Percentiles rank a stretch among this genome's conserved stretches.
These are phyloP conservation scores for Populus hybrid DNA, from an alignment of 441 rosid species.

Conservation along the genomic window DNA sequence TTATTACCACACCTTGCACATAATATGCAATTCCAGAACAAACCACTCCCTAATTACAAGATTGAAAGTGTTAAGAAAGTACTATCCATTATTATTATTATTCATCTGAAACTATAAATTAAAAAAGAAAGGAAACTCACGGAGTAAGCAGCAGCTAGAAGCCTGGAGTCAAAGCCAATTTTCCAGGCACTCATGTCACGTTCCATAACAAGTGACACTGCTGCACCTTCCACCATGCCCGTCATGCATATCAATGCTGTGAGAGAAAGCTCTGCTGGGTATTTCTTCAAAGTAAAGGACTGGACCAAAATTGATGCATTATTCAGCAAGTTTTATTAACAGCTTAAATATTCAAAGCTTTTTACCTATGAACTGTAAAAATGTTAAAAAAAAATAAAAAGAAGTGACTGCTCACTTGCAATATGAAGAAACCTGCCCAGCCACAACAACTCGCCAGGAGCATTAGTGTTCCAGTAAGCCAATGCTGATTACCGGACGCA, in stretches of 20 bases:
- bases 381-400: neutral
- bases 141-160: constrained; percentile 58
- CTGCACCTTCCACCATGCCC: constrained; percentile 58
- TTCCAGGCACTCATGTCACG: constrained; percentile 48
- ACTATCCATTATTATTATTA: neutral
- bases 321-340: neutral
- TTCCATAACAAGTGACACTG: constrained; percentile 54
- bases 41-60: constrained; percentile 46
- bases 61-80: neutral
- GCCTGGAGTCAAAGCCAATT: constrained; percentile 60
- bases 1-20: constrained; percentile 67
- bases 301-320: constrained; percentile 4
- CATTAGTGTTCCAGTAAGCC: constrained; percentile 71
- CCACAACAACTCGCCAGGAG: constrained; percentile 53
- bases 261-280: constrained; percentile 70
- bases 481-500: constrained; percentile 41
- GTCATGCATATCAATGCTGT: constrained; percentile 68
- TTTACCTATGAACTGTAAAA: neutral
- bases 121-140: constrained; percentile 36
- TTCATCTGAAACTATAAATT: neutral
- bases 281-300: constrained; percentile 58
- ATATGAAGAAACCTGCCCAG: constrained; percentile 82
- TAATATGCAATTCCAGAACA: constrained; percentile 71
- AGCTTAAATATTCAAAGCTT: neutral
- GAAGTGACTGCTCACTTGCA: constrained; percentile 52